phyloP scores from a whole-genome alignment of 352 stramenopile genomes.

The Peronospora farinosa region DNA sequence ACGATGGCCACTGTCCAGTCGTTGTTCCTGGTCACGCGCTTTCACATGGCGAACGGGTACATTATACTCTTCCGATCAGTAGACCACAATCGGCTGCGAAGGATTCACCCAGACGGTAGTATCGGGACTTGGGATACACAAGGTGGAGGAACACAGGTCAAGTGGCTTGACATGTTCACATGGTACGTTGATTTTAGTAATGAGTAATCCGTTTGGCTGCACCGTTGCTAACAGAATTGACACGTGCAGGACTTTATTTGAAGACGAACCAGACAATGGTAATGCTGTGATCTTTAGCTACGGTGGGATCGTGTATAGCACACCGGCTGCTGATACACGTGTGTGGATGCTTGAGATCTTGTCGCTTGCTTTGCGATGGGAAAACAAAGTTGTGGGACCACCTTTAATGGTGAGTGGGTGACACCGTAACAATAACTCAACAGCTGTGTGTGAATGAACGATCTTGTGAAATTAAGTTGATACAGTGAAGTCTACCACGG shows the following conservation, averaged over 20 bases:
- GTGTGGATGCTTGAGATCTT: constrained; percentile 66
- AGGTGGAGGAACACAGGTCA: constrained; percentile 6
- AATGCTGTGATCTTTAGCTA: constrained; percentile 42
- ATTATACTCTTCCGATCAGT: constrained; percentile 45
- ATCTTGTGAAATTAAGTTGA: background rate
- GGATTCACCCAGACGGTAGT: constrained; percentile 1
- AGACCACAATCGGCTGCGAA: constrained; percentile 23
- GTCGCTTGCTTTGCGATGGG: constrained; percentile 53
- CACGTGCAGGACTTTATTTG: constrained; percentile 38
- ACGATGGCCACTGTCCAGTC: constrained; percentile 32
- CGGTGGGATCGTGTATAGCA: constrained; percentile 41
- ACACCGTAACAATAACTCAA: background rate
- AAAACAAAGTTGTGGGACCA: constrained; percentile 42
- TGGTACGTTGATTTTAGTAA: constrained; percentile 27
- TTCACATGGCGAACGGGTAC: constrained; percentile 32
- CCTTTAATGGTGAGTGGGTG: constrained; percentile 25
- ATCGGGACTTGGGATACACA: constrained; percentile 3
- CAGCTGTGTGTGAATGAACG: background rate
- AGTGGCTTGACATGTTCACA: constrained; percentile 59
- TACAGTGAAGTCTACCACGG: constrained; percentile 10
- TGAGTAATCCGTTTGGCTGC: background rate
- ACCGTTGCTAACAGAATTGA: constrained; percentile 1
- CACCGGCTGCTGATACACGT: constrained; percentile 31
- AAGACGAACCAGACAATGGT: constrained; percentile 24
- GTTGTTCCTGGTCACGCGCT: constrained; percentile 41